These are phyloP conservation scores for Meyerozyma athensensis DNA, from an alignment of 1,139 yeast genomes.

Conservation along the genomic window DNA sequence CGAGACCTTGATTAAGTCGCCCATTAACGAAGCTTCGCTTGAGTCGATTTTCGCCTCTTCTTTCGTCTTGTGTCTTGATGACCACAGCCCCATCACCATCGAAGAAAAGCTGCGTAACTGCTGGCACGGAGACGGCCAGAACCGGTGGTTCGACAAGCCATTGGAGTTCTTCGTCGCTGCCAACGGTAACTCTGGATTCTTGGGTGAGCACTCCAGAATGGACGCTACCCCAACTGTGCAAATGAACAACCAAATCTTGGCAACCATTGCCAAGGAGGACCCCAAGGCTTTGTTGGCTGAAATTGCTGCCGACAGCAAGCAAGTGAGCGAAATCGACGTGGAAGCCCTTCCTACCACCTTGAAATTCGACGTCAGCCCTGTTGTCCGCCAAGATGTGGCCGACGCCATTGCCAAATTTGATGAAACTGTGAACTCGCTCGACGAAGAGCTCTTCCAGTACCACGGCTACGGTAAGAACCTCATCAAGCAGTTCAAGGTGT, in stretches of 20 bases:
- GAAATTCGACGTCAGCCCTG: conserved; percentile 47
- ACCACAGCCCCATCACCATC: conserved; percentile 65
- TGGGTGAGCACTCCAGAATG: conserved; percentile 97
- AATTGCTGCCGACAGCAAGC: conserved; percentile 19
- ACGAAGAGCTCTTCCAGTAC: conserved; percentile 64
- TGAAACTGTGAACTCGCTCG: conserved; percentile 48
- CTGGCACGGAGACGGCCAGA: conserved; percentile 94
- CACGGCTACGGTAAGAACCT: conserved; percentile 67
- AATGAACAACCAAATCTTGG: conserved; percentile 71
- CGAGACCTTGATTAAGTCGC: conserved; percentile 50
- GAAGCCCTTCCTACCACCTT: conserved; percentile 11
- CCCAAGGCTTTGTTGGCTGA: conserved; percentile 30
- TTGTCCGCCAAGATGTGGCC: conserved; percentile 47
- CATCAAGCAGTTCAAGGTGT: conserved; percentile 62
- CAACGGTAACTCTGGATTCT: conserved; percentile 86
- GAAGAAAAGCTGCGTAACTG: conserved; percentile 82
- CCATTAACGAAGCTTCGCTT: conserved; percentile 55
- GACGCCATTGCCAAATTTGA: conserved; percentile 55
- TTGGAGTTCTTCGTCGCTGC: conserved; percentile 76
- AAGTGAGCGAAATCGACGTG: conserved; percentile 10
- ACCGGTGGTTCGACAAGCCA: conserved; percentile 92
- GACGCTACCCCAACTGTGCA: conserved; percentile 96
- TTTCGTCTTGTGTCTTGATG: conserved; percentile 78
- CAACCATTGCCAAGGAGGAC: conserved; percentile 47
- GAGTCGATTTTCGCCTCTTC: conserved; percentile 73